Evolutionary conservation across 2,329 filamentous ascomycete genomes (phyloP).

Genomic region (Neonectria ditissima): DNA sequence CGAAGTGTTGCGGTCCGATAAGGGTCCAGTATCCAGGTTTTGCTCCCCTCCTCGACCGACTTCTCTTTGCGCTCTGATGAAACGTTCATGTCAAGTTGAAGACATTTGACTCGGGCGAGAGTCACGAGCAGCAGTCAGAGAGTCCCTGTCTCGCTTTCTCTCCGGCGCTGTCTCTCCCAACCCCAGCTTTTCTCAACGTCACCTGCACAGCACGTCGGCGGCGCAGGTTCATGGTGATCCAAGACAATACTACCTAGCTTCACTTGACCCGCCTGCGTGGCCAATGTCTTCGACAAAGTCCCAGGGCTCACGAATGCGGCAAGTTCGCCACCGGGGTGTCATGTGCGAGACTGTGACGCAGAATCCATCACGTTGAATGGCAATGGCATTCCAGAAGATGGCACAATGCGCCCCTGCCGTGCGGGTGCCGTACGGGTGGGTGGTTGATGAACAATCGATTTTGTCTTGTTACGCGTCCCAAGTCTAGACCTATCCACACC

Average conservation of each 20-base stretch:
- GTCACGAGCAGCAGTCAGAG: not conserved
- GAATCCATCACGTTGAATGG: slow-evolving; percentile 20
- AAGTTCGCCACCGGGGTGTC: slow-evolving; percentile 1
- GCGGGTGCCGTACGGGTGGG: slow-evolving; percentile 4
- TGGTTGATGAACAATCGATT: slow-evolving; percentile 29
- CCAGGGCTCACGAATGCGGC: not conserved
- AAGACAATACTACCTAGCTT: slow-evolving; percentile 8
- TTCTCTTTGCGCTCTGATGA: not conserved
- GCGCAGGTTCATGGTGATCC: slow-evolving; percentile 2
- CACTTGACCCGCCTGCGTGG: slow-evolving; percentile 12
- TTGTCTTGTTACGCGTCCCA: slow-evolving; percentile 24
- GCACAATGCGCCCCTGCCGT: slow-evolving; percentile 26
- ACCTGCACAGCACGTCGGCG: slow-evolving; percentile 1
- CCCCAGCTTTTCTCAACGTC: not conserved
- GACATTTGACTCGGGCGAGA: slow-evolving; percentile 9
- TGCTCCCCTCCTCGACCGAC: too few species aligned
- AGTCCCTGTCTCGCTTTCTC: not conserved
- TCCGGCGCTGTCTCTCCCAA: not conserved
- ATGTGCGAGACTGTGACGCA: slow-evolving; percentile 22
- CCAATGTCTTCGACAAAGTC: not conserved
- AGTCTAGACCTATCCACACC: slow-evolving; percentile 31
- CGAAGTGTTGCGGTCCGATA: not conserved
- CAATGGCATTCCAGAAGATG: slow-evolving; percentile 41
- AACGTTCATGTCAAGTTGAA: slow-evolving; percentile 17
- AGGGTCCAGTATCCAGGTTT: not conserved